Base-by-base conservation (phyloP, 768 basidiomycete genomes). In the Xerocomus spinulosus region DNA sequence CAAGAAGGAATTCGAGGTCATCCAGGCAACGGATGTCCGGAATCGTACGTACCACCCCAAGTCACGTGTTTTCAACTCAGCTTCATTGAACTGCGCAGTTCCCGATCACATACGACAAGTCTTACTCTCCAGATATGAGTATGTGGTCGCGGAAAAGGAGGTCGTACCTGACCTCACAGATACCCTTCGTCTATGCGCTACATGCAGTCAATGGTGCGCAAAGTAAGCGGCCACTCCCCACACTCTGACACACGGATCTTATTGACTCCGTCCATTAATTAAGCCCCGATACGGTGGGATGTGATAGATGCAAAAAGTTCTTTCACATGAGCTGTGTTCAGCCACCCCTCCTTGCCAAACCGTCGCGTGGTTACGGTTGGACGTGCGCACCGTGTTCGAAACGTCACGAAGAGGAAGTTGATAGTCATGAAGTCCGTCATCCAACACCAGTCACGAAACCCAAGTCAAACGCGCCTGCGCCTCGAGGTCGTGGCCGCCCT, bases 1-100 rank as follows among this genome's bases (percentile, higher is more conserved):
- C 70, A 93, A 95, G 74, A 89, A 90, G 68, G 94, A 97, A 70
- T 97, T 95, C 68, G 96, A 98, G 66, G 87, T 97, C 57, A 85
- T 99, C 44, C 84, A 87, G 51, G 80, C 91, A 25, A 79, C 79
- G 33, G 88, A 85, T 59, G 85, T 96, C 52, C 81, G 85, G 49
- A 99, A 99, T 67, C 73, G 95, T 98, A 66, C 62, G 92, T 54
- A 49, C 53, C 45, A 21, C 55, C 52, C 56, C 47, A 48, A 50
- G 49, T 53, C 51, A 61, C 61, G 53, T 52, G 38, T 49, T 57
- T 57, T 32, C 28, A 12, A 23, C 51, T 52, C 46, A 47, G 30
- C 48, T 23, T 48, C 43, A 52, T 53, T 23, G 15, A 29, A 51
- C 41, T 42, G n/a, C 42, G 52, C 64, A 93, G 90, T 93, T 20